Percentiles rank a stretch among this genome's conserved stretches.
Conservation (phyloP, 2,329 filamentous ascomycete genomes). For the Amesomyces nigricolor region DNA sequence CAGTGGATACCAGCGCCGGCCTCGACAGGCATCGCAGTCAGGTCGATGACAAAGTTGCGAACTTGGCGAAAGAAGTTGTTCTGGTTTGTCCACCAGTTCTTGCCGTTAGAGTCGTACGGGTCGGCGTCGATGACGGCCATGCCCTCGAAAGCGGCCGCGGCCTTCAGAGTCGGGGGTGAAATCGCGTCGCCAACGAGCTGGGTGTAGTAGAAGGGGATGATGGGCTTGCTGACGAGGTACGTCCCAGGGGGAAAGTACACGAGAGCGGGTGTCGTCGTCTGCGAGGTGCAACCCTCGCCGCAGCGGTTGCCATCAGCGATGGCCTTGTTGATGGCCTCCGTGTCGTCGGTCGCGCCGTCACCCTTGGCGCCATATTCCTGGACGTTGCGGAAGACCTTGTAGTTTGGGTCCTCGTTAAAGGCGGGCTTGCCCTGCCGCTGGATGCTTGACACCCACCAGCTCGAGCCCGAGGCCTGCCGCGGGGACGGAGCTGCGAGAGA, state of each 20-base stretch:
- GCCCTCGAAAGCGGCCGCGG: constrained; percentile 64
- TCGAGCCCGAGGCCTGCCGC: constrained; percentile 37
- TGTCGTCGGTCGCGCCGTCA: constrained; percentile 71
- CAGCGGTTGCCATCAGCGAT: constrained; percentile 75
- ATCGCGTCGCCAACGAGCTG: constrained; percentile 81
- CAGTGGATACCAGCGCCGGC: constrained; percentile 71
- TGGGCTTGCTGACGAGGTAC: constrained; percentile 72
- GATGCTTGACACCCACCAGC: constrained; percentile 69
- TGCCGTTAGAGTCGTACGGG: constrained; percentile 65
- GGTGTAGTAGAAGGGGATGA: constrained; percentile 87
- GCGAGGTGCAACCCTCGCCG: constrained; percentile 73
- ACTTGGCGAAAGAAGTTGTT: constrained; percentile 80
- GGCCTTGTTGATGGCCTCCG: constrained; percentile 78
- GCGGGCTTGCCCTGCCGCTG: constrained; percentile 62
- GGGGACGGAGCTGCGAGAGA: constrained; percentile 30
- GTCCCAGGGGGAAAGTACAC: constrained; percentile 90
- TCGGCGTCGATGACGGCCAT: constrained; percentile 88
- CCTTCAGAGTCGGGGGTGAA: constrained; percentile 69
- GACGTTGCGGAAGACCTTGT: constrained; percentile 73
- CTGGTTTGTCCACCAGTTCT: constrained; percentile 75
- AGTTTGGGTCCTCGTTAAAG: constrained; percentile 51
- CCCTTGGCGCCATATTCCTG: constrained; percentile 69
- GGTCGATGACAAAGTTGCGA: constrained; percentile 75
- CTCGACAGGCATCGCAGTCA: constrained; percentile 57
- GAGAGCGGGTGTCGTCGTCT: constrained; percentile 75